Conservation (phyloP, 345 rosid genomes). For the Gossypium stocksii region DNA sequence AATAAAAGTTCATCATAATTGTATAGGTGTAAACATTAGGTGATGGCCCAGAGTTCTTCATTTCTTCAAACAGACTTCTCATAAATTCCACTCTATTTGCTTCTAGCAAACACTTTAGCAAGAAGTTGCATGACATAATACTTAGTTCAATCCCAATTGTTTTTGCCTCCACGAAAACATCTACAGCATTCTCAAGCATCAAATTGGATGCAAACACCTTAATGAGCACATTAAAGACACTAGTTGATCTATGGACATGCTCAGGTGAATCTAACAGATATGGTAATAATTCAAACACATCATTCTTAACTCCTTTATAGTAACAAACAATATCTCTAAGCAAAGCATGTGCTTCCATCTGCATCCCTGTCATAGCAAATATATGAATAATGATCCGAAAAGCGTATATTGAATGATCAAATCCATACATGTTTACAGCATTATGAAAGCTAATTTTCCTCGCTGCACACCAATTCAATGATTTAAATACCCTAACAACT, state of each 20-base stretch:
- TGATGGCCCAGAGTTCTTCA: slow-evolving; percentile 42
- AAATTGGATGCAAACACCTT: slow-evolving; percentile 47
- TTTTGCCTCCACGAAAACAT: slow-evolving; percentile 28
- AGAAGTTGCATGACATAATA: slow-evolving; percentile 48
- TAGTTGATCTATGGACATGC: slow-evolving; percentile 16
- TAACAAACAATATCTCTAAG: slow-evolving; percentile 5
- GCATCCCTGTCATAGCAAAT: slow-evolving; percentile 30
- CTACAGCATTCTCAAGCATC: slow-evolving; percentile 39
- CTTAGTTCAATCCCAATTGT: slow-evolving; percentile 28
- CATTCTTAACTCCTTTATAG: slow-evolving; percentile 25
- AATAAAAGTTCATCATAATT: slow-evolving; percentile 43
- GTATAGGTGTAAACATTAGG: slow-evolving; percentile 43
- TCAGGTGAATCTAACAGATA: slow-evolving; percentile 29
- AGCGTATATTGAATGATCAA: slow-evolving; percentile 26
- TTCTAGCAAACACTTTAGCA: slow-evolving; percentile 50
- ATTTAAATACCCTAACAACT: slow-evolving; percentile 38
- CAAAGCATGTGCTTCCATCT: slow-evolving; percentile 36
- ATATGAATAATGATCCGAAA: slow-evolving; percentile 33
- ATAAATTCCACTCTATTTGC: slow-evolving; percentile 24
- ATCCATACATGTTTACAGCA: slow-evolving; percentile 9
- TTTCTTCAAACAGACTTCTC: slow-evolving; percentile 29
- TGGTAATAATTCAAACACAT: slow-evolving; percentile 32
- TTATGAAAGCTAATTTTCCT: slow-evolving; percentile 25
- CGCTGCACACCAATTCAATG: slow-evolving; percentile 40
- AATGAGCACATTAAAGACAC: slow-evolving; percentile 35